Evolutionary conservation across 2,329 filamentous ascomycete species (phyloP), one percentile per base, ranked within the genome.

Genomic region (Annulohypoxylon truncatum): DNA sequence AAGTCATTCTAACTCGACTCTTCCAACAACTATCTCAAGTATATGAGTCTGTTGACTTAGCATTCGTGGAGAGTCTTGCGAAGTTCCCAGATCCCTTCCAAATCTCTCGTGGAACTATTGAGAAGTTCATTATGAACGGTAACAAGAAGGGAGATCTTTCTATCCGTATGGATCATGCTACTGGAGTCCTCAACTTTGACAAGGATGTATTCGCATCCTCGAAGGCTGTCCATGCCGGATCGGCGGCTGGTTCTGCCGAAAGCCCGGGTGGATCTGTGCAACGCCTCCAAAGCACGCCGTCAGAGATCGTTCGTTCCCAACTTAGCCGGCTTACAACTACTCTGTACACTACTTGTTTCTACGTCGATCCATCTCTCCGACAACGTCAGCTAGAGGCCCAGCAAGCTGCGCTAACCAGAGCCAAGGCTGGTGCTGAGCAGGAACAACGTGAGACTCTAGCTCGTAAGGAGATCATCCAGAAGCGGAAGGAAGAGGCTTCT

Each of bases 41-140:
- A 58, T 99, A 99, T 82, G 96, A 98, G 81, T 97, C 96, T 47
- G 95, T 99, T 61, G 94, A 98, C 79, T 87, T 99, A 67, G 88
- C 89, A 74, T 98, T 98, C 75, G 95, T 99, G 48, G 91, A 97
- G 79, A 90, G 92, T 76, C 91, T 99, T 58, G 96, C 96, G 68
- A 88, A 96, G 77, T 99, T 99, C 86, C 96, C 96, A 8, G 94
- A 97, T 78, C 93, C 96, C 42, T 98, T 96, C 87, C 92, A 97
- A 82, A 94, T 98, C 72, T 92, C 88, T 69, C 90, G 92, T 57
- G 89, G 91, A 71, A 97, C 93, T 67, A 96, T 99, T 72, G 96
- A 99, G 85, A 99, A 98, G 84, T 99, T 99, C 86, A 98, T 99
- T 86, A 99, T 99, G 96, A 99, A 99, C 81, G 96, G 96, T 70